phyloP scores from a whole-genome alignment of 148 eudicot genomes.

The Nepenthes gracilis region DNA sequence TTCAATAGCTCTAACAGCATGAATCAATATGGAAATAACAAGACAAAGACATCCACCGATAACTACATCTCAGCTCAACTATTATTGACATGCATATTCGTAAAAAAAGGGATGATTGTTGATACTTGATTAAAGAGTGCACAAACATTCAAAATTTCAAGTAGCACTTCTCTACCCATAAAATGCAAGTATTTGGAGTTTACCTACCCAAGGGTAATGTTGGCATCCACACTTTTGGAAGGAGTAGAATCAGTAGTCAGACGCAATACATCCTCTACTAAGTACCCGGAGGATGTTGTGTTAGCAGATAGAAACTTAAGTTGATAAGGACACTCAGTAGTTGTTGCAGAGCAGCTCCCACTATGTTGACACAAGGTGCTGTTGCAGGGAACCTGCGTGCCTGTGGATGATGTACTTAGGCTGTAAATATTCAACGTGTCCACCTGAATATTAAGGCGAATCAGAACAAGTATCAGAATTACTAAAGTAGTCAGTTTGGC shows the following conservation, averaged over 20 bases:
- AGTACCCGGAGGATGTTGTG: slow-evolving; percentile 65
- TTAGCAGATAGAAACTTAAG: slow-evolving; percentile 41
- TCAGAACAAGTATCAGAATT: no score
- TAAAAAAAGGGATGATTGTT: no score
- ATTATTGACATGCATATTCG: no score
- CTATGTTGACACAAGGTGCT: slow-evolving; percentile 31
- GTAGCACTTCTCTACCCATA: neutral
- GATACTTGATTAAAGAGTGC: no score
- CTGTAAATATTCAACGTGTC: slow-evolving; percentile 42
- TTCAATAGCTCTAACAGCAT: no score
- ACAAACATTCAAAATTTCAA: neutral
- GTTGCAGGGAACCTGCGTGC: slow-evolving; percentile 43
- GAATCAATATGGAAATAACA: no score
- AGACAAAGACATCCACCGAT: no score
- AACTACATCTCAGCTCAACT: no score
- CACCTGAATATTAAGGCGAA: neutral
- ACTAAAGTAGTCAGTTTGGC: neutral
- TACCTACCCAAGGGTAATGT: slow-evolving; percentile 63
- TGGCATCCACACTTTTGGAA: slow-evolving; percentile 29
- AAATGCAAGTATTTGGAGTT: neutral
- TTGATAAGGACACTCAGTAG: slow-evolving; percentile 42
- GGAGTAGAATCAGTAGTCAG: slow-evolving; percentile 35
- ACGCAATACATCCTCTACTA: slow-evolving; percentile 72
- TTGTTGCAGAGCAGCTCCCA: slow-evolving; percentile 19
- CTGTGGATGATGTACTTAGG: slow-evolving; percentile 54